phyloP scores from a whole-genome alignment of 495 filamentous ascomycete species.

The Hypoxylon intermedium region DNA sequence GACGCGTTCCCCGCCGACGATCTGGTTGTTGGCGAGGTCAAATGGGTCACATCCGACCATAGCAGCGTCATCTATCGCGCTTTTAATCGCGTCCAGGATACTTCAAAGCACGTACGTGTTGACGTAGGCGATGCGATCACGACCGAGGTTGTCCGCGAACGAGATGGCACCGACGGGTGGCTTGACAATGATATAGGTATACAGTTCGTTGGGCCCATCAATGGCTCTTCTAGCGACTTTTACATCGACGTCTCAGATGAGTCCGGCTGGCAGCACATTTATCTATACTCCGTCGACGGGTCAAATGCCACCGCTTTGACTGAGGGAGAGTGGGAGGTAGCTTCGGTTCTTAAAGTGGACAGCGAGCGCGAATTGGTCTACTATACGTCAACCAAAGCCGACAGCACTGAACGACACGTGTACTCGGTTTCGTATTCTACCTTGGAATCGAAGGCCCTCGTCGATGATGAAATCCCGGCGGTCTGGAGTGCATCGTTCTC shows the following conservation, averaged over 20 bases:
- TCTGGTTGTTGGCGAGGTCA: conserved; percentile 62
- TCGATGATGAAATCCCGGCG: conserved; percentile 56
- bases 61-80: conserved; percentile 60
- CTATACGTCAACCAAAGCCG: conserved; percentile 61
- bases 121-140: conserved; percentile 52
- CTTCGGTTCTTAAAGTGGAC: conserved; percentile 58
- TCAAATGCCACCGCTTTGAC: conserved; percentile 56
- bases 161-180: conserved; percentile 64
- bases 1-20: conserved; percentile 57
- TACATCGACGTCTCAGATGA: conserved; percentile 65
- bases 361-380: conserved; percentile 56
- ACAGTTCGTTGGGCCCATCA: conserved; percentile 50
- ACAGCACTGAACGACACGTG: conserved; percentile 63
- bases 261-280: conserved; percentile 63
- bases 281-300: conserved; percentile 60
- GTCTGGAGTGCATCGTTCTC: conserved; percentile 64
- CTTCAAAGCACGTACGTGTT: conserved; percentile 56
- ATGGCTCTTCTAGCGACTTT: conserved; percentile 45
- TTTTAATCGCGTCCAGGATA: conserved; percentile 65
- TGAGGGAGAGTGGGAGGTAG: conserved; percentile 63
- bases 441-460: conserved; percentile 56
- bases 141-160: conserved; percentile 54
- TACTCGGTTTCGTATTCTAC: conserved; percentile 59
- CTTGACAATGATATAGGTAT: conserved; percentile 61
- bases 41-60: conserved; percentile 62